Conservation (phyloP, 768 basidiomycete genomes). For the Amanita inopinata region DNA sequence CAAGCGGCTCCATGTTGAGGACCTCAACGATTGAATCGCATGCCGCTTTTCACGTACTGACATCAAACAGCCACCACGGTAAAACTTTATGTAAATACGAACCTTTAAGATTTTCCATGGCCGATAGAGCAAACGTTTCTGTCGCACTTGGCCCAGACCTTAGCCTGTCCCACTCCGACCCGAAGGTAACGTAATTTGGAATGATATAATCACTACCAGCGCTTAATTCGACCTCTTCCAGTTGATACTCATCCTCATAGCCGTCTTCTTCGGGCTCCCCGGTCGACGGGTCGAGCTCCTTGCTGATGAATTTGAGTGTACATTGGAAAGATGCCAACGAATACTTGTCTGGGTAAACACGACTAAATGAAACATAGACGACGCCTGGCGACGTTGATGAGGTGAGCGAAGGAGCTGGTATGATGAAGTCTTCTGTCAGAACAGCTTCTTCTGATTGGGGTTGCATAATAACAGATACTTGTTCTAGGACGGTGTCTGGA, state of each 20-base stretch:
- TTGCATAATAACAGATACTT: constrained; percentile 90
- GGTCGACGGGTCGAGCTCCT: constrained; percentile 92
- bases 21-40: constrained; percentile 95
- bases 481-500: constrained; percentile 89
- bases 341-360: constrained; percentile 69
- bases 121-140: constrained; percentile 88
- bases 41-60: constrained; percentile 51
- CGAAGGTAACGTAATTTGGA: constrained; percentile 89
- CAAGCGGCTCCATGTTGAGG: constrained; percentile 93
- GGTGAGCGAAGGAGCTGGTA: constrained; percentile 66
- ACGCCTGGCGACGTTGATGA: constrained; percentile 68
- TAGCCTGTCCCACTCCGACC: constrained; percentile 92
- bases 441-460: constrained; percentile 63
- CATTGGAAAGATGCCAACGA: constrained; percentile 81
- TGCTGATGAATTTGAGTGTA: constrained; percentile 89
- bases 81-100: constrained; percentile 18
- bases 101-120: constrained; percentile 94
- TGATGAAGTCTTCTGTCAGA: constrained; percentile 91
- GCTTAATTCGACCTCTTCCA: constrained; percentile 91
- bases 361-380: constrained; percentile 90
- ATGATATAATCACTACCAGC: constrained; percentile 92
- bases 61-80: constrained; percentile 12
- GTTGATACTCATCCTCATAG: constrained; percentile 98
- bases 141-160: constrained; percentile 67
- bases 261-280: constrained; percentile 96